Evolutionary conservation across 169 alveolate species (phyloP).

Genomic region (Plasmodium yoelii): DNA sequence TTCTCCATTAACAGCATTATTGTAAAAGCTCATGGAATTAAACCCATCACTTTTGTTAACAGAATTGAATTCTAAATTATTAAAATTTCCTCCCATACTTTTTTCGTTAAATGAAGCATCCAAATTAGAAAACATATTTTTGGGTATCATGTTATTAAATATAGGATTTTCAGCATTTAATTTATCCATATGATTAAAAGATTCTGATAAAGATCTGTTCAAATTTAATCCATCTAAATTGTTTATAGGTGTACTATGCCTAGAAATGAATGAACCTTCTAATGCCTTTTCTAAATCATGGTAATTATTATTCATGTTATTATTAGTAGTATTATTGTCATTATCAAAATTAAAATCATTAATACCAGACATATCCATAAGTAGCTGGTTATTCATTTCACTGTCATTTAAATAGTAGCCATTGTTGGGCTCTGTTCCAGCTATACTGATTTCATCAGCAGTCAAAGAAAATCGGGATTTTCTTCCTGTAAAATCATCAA

Average conservation of each 20-base stretch:
- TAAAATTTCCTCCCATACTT: constrained; percentile 37
- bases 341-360: constrained; percentile 42
- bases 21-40: constrained; percentile 7
- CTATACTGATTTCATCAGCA: constrained; percentile 74
- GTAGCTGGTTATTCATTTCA: constrained; percentile 64
- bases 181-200: constrained; percentile 69
- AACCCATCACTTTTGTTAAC: constrained; percentile 23
- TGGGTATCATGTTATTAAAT: constrained; percentile 73
- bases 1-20: constrained; percentile 12
- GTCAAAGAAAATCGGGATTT: constrained; percentile 62
- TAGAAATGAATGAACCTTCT: constrained; percentile 61
- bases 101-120: constrained; percentile 39
- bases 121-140: constrained; percentile 64
- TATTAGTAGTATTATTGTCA: constrained; percentile 5
- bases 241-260: constrained; percentile 63
- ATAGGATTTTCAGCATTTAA: constrained; percentile 49
- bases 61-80: constrained; percentile 52
- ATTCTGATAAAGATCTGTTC: constrained; percentile 46
- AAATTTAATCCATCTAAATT: constrained; percentile 37
- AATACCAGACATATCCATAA: constrained; percentile 54
- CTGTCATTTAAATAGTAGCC: constrained; percentile 47
- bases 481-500: constrained; percentile 55
- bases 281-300: constrained; percentile 34
- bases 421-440: constrained; percentile 43
- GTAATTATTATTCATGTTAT: background rate